Evolutionary conservation across 257 asterid genomes (phyloP), one percentile per base, ranked within the genome.

Genomic region (Gardenia jasminoides): DNA sequence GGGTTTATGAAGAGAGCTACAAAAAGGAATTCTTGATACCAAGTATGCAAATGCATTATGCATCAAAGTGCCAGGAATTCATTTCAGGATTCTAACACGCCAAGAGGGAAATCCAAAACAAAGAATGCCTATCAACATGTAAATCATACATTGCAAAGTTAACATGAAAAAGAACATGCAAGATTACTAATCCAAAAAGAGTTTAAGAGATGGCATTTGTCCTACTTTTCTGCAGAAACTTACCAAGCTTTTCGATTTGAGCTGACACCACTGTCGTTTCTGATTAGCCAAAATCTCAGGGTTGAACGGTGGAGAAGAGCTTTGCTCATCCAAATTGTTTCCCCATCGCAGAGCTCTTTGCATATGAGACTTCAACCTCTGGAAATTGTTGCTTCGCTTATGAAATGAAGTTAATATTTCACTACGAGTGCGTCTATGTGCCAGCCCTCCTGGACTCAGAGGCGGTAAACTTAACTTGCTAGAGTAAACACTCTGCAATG

Each of bases 251-350:
- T 88, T 91, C 17, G 99, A 91, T 80, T 91, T 89, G 78, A 89
- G 84, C 84, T 89, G 92, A 89, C 89, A 91, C 99, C 99, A 94
- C 82, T 91, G 98, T 69, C 99, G 83, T 87, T 94, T 94, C 88
- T 91, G 99, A 79, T 94, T 89, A 67, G 98, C 95, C 76, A 93
- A 87, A 87, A 91, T 90, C 93, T 94, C 97, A 10, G 98, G 97
- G 87, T 94, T 90, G 58, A 94, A 90, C 61, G 92, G 80, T 19
- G 88, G 83, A 72, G 74, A 85, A 33, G 46, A 75, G 78, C 80
- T 78, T 72, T 89, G 89, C 26, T 82, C 92, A 24, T 80, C 88
- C 64, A 80, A 82, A 84, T 86, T 81, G 73, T 84, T 86, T 31
- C 93, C 91, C 89, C 89, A 81, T 2, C 88, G 86, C 84, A 94